These are phyloP conservation scores for Theileria orientalis DNA, from an alignment of 169 alveolate genomes.

Conservation along the genomic window DNA sequence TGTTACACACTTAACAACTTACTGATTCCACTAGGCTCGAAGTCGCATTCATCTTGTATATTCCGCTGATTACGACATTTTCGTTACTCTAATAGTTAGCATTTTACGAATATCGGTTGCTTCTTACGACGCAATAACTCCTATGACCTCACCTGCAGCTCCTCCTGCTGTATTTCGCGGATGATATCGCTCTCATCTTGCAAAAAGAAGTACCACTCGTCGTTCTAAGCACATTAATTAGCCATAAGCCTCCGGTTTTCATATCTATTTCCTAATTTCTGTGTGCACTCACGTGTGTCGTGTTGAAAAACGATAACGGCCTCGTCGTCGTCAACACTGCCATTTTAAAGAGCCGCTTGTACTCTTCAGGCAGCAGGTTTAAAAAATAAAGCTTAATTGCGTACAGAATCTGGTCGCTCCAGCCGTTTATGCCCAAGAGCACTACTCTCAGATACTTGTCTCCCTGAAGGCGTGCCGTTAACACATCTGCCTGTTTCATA, in stretches of 20 bases:
- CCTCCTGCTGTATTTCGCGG: constrained; percentile 26
- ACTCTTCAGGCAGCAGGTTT: constrained; percentile 40
- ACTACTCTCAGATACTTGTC: constrained; percentile 58
- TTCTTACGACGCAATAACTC: neutral
- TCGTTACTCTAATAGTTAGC: constrained; percentile 13
- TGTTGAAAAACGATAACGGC: constrained; percentile 51
- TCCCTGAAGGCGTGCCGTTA: constrained; percentile 22
- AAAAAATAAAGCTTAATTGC: constrained; percentile 60
- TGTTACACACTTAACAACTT: neutral
- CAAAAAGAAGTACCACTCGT: constrained; percentile 62
- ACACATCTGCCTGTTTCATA: neutral
- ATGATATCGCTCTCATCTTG: constrained; percentile 43
- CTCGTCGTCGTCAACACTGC: constrained; percentile 48
- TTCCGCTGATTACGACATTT: constrained; percentile 37
- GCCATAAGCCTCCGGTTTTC: neutral
- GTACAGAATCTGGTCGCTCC: constrained; percentile 60
- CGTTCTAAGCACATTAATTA: constrained; percentile 8
- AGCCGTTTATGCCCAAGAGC: constrained; percentile 61
- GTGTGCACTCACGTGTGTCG: constrained; percentile 39
- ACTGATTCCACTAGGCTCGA: constrained; percentile 39
- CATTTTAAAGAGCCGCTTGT: constrained; percentile 26
- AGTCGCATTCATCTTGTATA: constrained; percentile 26
- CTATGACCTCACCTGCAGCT: neutral
- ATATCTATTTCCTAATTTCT: neutral
- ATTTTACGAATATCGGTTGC: neutral